Conservation (phyloP, 805 yeast genomes). For the Tetrapisispora namnaoensis region DNA sequence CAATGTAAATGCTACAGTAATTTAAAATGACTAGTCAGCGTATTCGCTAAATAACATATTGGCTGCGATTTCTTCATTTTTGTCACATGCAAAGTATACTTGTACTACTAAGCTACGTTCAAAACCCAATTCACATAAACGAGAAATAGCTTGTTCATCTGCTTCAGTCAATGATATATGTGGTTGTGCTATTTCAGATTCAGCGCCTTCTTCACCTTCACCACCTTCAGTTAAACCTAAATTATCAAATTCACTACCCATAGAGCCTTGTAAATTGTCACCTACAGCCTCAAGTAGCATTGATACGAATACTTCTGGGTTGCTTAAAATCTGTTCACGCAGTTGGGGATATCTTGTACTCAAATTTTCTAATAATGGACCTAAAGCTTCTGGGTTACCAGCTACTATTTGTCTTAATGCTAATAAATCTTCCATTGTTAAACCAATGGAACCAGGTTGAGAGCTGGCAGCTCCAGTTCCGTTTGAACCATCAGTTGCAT, state of each 20-base stretch:
- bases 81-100: conserved; percentile 95
- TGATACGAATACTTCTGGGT: conserved; percentile 84
- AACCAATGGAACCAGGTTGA: conserved; percentile 34
- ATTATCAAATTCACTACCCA: conserved; percentile 21
- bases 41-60: conserved; percentile 70
- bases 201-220: conserved; percentile 31
- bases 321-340: conserved; percentile 65
- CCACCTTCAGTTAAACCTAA: conserved; percentile 11
- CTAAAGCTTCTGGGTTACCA: conserved; percentile 81
- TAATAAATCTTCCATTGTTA: conserved; percentile 38
- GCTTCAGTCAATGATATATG: conserved; percentile 58
- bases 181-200: conserved; percentile 30
- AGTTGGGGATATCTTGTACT: conserved; percentile 77
- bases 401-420: conserved; percentile 70
- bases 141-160: conserved; percentile 80
- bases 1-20: neutral
- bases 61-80: conserved; percentile 94
- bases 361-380: conserved; percentile 71
- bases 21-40: conserved; percentile 19
- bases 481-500: conserved; percentile 16
- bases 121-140: conserved; percentile 89
- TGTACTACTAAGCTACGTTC: conserved; percentile 80
- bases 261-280: conserved; percentile 44
- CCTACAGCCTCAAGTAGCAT: conserved; percentile 51
- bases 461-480: conserved; percentile 22